phyloP scores from a whole-genome alignment of 495 filamentous ascomycete genomes.

The Hypoxylon fuscum region DNA sequence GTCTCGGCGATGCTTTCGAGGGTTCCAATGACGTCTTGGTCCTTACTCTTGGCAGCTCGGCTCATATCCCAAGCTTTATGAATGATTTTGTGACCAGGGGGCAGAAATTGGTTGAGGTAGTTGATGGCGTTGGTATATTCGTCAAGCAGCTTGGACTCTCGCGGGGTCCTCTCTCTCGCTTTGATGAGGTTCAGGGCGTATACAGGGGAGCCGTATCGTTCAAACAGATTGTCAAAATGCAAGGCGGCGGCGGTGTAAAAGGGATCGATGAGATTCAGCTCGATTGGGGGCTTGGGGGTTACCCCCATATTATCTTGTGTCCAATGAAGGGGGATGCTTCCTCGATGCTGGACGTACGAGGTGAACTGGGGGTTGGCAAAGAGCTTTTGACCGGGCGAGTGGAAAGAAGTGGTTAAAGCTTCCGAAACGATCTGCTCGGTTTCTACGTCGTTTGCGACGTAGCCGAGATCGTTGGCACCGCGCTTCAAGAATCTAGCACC shows the following conservation, averaged over 20 bases:
- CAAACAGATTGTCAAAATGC: slow-evolving; percentile 96
- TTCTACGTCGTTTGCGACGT: slow-evolving; percentile 99
- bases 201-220: slow-evolving; percentile 89
- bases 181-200: slow-evolving; percentile 97
- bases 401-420: slow-evolving; percentile 91
- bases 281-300: slow-evolving; percentile 93
- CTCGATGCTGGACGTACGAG: slow-evolving; percentile 95
- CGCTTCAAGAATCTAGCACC: slow-evolving; percentile 94
- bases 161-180: slow-evolving; percentile 84
- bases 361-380: slow-evolving; percentile 92
- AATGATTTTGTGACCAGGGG: slow-evolving; percentile 81
- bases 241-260: slow-evolving; percentile 96
- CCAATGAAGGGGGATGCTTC: slow-evolving; percentile 97
- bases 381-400: slow-evolving; percentile 85
- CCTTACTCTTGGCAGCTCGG: slow-evolving; percentile 90
- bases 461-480: slow-evolving; percentile 93
- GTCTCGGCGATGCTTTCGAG: slow-evolving; percentile 89
- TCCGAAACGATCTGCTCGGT: slow-evolving; percentile 98
- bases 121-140: slow-evolving; percentile 89
- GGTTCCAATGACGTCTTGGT: slow-evolving; percentile 93
- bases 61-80: slow-evolving; percentile 99
- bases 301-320: slow-evolving; percentile 97
- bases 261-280: slow-evolving; percentile 91
- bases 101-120: slow-evolving; percentile 96
- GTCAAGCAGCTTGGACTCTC: slow-evolving; percentile 87